Evolutionary conservation across 768 basidiomycete genomes (phyloP).

Genomic region (Leccinum boreale): DNA sequence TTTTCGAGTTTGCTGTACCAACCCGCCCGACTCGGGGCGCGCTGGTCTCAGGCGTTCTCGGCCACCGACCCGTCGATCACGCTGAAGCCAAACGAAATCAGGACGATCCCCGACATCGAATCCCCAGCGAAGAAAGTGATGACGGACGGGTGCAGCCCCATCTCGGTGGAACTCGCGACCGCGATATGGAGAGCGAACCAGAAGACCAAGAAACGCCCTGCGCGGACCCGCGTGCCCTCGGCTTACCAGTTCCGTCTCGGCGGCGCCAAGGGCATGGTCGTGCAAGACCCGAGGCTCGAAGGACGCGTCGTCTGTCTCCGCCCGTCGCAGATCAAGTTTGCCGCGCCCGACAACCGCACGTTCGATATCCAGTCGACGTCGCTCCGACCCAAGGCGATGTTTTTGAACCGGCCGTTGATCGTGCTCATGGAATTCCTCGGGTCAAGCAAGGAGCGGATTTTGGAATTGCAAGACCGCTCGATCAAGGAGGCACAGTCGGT

Average conservation of each 20-base stretch:
- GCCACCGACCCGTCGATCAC: slow-evolving; percentile 46
- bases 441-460: slow-evolving; percentile 32
- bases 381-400: slow-evolving; percentile 39
- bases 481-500: slow-evolving; percentile 37
- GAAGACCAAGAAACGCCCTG: slow-evolving; percentile 20
- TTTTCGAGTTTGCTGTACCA: slow-evolving; percentile 35
- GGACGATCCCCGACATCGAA: slow-evolving; percentile 26
- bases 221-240: slow-evolving; percentile 31
- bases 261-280: slow-evolving; percentile 49
- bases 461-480: slow-evolving; percentile 36
- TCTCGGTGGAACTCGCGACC: slow-evolving; percentile 36
- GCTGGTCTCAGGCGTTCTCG: slow-evolving; percentile 54
- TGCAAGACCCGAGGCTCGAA: slow-evolving; percentile 36
- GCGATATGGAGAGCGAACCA: slow-evolving; percentile 38
- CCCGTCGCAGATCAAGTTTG: slow-evolving; percentile 49
- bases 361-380: slow-evolving; percentile 51
- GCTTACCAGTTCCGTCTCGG: slow-evolving; percentile 44
- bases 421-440: slow-evolving; percentile 46
- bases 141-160: slow-evolving; percentile 52
- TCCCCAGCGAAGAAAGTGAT: slow-evolving; percentile 34
- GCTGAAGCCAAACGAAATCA: slow-evolving; percentile 36
- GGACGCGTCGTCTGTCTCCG: slow-evolving; percentile 39
- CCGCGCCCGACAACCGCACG: slow-evolving; percentile 32
- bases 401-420: slow-evolving; percentile 48
- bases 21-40: slow-evolving; percentile 50